Evolutionary conservation across 202 grass and related monocot species (phyloP).

Genomic region (Musa balbisiana): DNA sequence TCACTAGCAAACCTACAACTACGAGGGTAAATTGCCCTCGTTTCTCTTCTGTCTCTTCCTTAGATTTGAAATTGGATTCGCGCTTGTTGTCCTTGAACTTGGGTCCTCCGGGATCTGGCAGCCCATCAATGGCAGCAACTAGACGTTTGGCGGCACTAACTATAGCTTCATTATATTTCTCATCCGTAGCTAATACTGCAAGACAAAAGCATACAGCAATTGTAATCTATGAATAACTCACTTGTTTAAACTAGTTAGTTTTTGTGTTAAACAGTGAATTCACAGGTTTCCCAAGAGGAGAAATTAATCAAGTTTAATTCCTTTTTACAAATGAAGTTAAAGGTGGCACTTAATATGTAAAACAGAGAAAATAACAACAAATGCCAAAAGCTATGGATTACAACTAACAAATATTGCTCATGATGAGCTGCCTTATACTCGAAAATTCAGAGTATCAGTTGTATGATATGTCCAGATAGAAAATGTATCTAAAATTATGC

Average conservation of each 20-base stretch:
- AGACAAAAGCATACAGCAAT: background rate
- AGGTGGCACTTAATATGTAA: background rate
- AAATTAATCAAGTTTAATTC: background rate
- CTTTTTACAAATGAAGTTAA: background rate
- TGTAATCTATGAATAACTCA: background rate
- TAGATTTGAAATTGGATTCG: slow-evolving; percentile 88
- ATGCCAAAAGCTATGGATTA: background rate
- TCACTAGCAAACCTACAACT: slow-evolving; percentile 84
- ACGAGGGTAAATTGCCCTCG: slow-evolving; percentile 90
- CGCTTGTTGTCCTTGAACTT: slow-evolving; percentile 84
- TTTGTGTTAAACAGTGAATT: background rate
- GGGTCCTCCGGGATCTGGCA: slow-evolving; percentile 69
- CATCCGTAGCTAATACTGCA: slow-evolving; percentile 86
- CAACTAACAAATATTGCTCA: too few species aligned
- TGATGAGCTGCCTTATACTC: too few species aligned
- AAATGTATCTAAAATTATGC: too few species aligned
- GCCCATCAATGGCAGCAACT: slow-evolving; percentile 75
- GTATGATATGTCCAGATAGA: too few species aligned
- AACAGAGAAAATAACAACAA: background rate
- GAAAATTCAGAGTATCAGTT: too few species aligned
- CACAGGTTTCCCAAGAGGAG: background rate
- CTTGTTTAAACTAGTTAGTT: too few species aligned
- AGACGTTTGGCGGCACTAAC: slow-evolving; percentile 57
- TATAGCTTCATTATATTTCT: slow-evolving; percentile 95
- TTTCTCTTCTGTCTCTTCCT: slow-evolving; percentile 88